These are phyloP conservation scores for Dendrobium officinale DNA, from an alignment of 106 monocot species.

Conservation along the genomic window DNA sequence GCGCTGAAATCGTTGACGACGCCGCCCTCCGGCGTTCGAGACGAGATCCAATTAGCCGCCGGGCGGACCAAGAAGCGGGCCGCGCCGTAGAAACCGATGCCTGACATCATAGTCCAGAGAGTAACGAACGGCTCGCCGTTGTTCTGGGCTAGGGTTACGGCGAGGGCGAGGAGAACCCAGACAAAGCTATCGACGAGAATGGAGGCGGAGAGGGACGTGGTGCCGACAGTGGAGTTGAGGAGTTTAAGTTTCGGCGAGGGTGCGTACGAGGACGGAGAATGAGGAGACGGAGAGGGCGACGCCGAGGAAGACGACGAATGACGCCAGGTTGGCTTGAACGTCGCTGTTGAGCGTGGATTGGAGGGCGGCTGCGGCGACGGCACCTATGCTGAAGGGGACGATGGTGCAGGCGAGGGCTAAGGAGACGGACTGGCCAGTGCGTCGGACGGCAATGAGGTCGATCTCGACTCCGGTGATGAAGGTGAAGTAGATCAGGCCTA, in stretches of 20 bases:
- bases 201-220: conserved; percentile 26
- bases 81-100: conserved; percentile 17
- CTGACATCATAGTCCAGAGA: conserved; percentile 16
- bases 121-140: not conserved
- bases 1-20: conserved; percentile 30
- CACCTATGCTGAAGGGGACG: conserved; percentile 22
- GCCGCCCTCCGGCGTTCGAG: conserved; percentile 41
- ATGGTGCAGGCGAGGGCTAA: conserved; percentile 15
- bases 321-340: not conserved
- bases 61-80: conserved; percentile 14
- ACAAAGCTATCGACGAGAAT: conserved; percentile 28
- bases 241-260: conserved; percentile 37
- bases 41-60: conserved; percentile 22
- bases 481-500: conserved; percentile 37
- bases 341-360: not conserved
- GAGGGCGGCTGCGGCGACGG: conserved; percentile 11
- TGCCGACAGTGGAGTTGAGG: conserved; percentile 20
- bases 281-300: conserved; percentile 26
- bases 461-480: conserved; percentile 32
- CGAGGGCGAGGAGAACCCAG: conserved; percentile 41
- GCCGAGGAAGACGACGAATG: conserved; percentile 28
- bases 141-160: conserved; percentile 24
- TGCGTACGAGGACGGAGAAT: conserved; percentile 34
- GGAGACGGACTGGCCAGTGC: not conserved
- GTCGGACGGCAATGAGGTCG: conserved; percentile 9